phyloP scores from a whole-genome alignment of 192 early-diverging fungal genomes.

The Spinellus fusiger region DNA sequence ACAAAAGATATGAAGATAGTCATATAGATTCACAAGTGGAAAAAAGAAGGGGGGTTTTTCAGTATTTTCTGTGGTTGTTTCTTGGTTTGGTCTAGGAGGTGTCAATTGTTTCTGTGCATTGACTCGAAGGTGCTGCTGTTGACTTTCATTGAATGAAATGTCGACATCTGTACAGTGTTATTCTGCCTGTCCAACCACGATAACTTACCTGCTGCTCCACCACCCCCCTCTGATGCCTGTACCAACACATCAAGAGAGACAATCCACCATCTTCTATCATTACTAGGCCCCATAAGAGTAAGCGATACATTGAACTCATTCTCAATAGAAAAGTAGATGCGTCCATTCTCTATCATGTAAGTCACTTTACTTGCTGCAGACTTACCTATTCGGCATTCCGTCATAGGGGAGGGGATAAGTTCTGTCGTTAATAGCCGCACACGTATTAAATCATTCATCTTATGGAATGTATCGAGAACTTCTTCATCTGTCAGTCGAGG shows the following conservation, averaged over 20 bases:
- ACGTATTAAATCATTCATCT: constrained; percentile 67
- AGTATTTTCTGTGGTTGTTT: background rate
- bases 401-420: constrained; percentile 62
- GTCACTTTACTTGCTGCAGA: background rate
- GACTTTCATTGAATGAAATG: constrained; percentile 47
- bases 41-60: constrained; percentile 30
- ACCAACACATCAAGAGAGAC: constrained; percentile 67
- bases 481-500: constrained; percentile 51
- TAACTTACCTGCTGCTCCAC: constrained; percentile 6
- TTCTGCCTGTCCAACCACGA: background rate
- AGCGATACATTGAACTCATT: constrained; percentile 67
- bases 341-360: constrained; percentile 48
- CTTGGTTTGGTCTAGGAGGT: constrained; percentile 7
- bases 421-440: constrained; percentile 68
- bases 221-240: constrained; percentile 36
- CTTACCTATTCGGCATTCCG: constrained; percentile 46
- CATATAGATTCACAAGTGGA: constrained; percentile 67
- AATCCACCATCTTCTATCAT: constrained; percentile 61
- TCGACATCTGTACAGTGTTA: constrained; percentile 33
- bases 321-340: constrained; percentile 66
- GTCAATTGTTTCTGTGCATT: constrained; percentile 44
- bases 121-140: constrained; percentile 41
- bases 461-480: constrained; percentile 52
- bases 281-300: constrained; percentile 58
- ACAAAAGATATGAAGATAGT: constrained; percentile 65